Evolutionary conservation across 805 yeast genomes (phyloP), one percentile per base, ranked within the genome.

Genomic region (Metschnikowia bowlesiae): DNA sequence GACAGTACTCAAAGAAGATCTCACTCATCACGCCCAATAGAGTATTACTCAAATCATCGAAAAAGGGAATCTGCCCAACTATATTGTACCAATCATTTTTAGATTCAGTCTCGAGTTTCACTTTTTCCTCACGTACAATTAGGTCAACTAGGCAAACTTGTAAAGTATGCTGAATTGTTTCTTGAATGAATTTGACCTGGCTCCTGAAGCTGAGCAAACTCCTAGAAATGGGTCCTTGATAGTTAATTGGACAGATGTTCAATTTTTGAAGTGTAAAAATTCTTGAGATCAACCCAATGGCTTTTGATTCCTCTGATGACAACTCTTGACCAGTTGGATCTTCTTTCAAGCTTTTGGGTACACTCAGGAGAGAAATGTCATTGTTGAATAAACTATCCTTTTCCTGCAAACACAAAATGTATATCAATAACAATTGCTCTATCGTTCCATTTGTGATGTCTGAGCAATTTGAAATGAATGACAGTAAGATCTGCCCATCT

Each of bases 161-260:
- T 30, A 82, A 62, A n/a, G 83, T 66, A 54, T 82, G 83, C 52
- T 80, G 76, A 29, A 82, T 62, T 39, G 74, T 75, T 22, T 66
- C 68, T 31, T 76, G 76, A 44, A 85, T 64, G 44, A 78, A 78
- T 48, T 81, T 75, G 43, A 85, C 63, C 49, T 82, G 81, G 16
- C 89, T 83, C 61, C 90, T 78, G 63, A 85, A 86, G 40, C 81
- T 78, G 44, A 87, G 70, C 34, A 88, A 70, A 36, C 80, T 77
- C 56, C 84, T 79, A 14, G 89, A 86, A 33, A 89, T 73, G 11
- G 89, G 90, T 2, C 91, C 91, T 41, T 78, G 77, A 47, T 65
- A 67, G 78, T 80, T 37, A 72, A 72, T 29, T 81, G 81, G 60
- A 41, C 71, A 57, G 31, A 71, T 66, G 37, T 69, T 62, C 40